Evolutionary conservation across 495 filamentous ascomycete genomes (phyloP), one percentile per base, ranked within the genome.

Genomic region (Hypoxylon cercidicola): DNA sequence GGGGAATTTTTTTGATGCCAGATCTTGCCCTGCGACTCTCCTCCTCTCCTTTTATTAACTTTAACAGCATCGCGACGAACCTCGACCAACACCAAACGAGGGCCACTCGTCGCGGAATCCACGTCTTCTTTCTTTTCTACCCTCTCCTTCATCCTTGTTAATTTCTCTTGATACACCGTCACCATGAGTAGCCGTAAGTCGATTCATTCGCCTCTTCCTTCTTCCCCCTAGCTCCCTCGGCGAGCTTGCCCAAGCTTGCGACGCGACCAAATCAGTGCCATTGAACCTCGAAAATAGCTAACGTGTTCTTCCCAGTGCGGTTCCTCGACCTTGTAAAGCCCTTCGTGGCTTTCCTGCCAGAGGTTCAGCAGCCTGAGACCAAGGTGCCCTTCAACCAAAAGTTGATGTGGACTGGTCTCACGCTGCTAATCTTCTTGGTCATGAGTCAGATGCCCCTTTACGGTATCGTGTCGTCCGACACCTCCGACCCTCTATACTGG

Each of bases 381-480:
- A 97, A 97, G 84, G 89, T 93, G 48, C 92, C 94, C 66, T 99
- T 98, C 88, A 94, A 96, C 84, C 94, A 98, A 82, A 94, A 96
- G 83, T 81, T 98, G 86, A 96, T 98, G 93, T 99, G 96, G 96
- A 99, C 96, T 34, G 94, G 93, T 75, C 88, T 97, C 79, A 98
- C 94, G 55, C 84, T 97, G 68, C 81, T 97, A 73, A 96, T 97
- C 82, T 99, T 98, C 87, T 84, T 99, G 89, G 94, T 99, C 76
- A 99, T 99, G 96, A 96, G 91, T 81, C 95, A 99, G 81, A 98
- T 99, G 95, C 96, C 96, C 61, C 80, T 96, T 62, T 96, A 96
- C 58, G 92, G 93, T 78, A 97, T 96, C 77, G 93, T 97, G 66
- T 96, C 94, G 55, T 97, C 94, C 63, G 95, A 99, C 81, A 93